phyloP scores from a whole-genome alignment of 495 filamentous ascomycete genomes.

The Aspergillus kassunensis region DNA sequence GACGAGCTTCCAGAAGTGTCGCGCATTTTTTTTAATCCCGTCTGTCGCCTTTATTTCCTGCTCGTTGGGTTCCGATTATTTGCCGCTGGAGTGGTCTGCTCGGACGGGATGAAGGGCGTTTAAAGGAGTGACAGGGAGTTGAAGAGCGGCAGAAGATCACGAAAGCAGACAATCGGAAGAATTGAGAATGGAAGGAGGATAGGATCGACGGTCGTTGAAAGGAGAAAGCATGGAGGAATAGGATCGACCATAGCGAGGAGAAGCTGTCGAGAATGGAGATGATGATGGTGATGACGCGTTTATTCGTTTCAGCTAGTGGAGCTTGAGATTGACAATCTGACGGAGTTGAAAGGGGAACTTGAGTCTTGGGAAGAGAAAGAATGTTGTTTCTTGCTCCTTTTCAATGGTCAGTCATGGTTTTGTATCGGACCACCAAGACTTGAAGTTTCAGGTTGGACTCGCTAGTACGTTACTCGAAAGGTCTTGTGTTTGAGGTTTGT shows the following conservation, averaged over 20 bases:
- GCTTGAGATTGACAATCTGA: too few species aligned
- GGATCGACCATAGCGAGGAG: background rate
- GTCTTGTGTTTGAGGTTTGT: too few species aligned
- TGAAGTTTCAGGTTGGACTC: too few species aligned
- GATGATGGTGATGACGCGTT: slow-evolving; percentile 6
- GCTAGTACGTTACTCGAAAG: too few species aligned
- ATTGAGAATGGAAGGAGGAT: background rate
- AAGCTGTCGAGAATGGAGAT: background rate
- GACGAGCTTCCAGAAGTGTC: background rate
- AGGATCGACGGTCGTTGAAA: background rate
- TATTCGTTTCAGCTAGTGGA: slow-evolving; percentile 4
- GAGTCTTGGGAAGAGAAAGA: too few species aligned
- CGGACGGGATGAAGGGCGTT: background rate
- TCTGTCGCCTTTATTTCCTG: background rate
- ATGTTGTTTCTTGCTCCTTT: too few species aligned
- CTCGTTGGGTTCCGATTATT: too few species aligned
- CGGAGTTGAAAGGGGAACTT: too few species aligned
- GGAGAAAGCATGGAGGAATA: background rate
- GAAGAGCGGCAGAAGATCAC: background rate
- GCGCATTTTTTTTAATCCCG: background rate
- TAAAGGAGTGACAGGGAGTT: background rate
- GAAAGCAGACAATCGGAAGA: background rate
- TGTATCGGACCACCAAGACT: too few species aligned
- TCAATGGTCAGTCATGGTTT: too few species aligned
- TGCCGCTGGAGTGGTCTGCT: too few species aligned